Conservation (phyloP, 2,329 filamentous ascomycete species). For the Colletotrichum tropicale region DNA sequence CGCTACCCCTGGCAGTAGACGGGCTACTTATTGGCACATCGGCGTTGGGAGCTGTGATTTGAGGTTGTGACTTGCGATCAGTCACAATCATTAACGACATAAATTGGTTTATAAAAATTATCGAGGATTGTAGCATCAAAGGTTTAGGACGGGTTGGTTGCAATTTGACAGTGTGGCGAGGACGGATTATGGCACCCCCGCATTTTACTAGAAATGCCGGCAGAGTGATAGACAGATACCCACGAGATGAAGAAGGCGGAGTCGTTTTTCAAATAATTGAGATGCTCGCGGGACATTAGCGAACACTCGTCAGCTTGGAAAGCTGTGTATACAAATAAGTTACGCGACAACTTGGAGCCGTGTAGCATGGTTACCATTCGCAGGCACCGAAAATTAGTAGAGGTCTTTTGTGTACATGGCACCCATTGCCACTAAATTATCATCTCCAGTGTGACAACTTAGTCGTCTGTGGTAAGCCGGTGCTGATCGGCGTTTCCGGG, state of each 20-base stretch:
- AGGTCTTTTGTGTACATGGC: background rate
- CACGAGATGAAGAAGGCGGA: background rate
- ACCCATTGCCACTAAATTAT: background rate
- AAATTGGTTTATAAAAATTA: background rate
- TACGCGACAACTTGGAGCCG: background rate
- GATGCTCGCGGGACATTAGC: background rate
- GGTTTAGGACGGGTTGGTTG: background rate
- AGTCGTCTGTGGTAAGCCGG: background rate
- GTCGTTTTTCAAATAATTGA: background rate
- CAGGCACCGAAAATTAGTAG: background rate
- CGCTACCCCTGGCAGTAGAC: conserved; percentile 25
- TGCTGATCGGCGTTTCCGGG: background rate
- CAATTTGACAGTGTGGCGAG: background rate
- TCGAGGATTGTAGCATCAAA: background rate
- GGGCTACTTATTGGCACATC: background rate
- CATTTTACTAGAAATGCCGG: conserved; percentile 24
- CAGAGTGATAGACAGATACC: conserved; percentile 21
- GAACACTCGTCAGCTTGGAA: background rate
- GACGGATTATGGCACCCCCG: background rate
- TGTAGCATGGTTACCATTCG: background rate
- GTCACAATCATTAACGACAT: background rate
- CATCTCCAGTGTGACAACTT: background rate
- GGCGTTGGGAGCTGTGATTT: background rate
- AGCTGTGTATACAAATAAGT: background rate
- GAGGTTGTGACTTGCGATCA: background rate